Evolutionary conservation across 257 asterid species (phyloP).

Genomic region (Fraxinus pennsylvanica): DNA sequence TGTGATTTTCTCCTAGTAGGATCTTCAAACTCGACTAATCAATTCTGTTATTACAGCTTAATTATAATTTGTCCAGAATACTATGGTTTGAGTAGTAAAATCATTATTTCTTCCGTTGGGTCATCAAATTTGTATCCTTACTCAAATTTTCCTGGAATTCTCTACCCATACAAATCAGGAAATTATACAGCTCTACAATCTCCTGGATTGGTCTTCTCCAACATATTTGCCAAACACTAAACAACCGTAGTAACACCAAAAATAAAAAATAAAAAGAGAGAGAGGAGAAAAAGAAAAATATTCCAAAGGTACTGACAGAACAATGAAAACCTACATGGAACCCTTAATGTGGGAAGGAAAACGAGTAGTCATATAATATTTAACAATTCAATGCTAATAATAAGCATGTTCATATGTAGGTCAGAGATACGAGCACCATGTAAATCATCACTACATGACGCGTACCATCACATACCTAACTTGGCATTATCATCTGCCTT

Average conservation of each 20-base stretch:
- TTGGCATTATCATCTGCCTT: conserved; percentile 94
- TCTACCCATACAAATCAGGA: no score
- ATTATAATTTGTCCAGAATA: not conserved
- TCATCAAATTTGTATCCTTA: not conserved
- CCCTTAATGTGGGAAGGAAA: not conserved
- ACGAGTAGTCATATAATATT: not conserved
- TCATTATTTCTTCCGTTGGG: not conserved
- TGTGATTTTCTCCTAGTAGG: not conserved
- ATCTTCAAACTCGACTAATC: not conserved
- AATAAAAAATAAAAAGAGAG: not conserved
- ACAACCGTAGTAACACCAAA: not conserved
- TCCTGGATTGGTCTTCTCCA: not conserved
- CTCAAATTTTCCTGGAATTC: not conserved
- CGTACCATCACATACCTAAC: conserved; percentile 56
- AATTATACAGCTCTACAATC: not conserved
- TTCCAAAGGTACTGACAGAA: not conserved
- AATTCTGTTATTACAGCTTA: not conserved
- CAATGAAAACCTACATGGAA: not conserved
- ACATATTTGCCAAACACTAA: not conserved
- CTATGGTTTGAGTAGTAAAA: not conserved
- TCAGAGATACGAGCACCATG: not conserved
- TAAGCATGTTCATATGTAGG: not conserved
- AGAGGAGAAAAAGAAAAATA: no score
- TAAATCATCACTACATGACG: not conserved
- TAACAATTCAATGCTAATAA: not conserved